A percentile compares a stretch with the other conserved stretches of the same genome.
Evolutionary conservation across 2,329 filamentous ascomycete genomes (phyloP).

Genomic region (Talaromyces sp.): DNA sequence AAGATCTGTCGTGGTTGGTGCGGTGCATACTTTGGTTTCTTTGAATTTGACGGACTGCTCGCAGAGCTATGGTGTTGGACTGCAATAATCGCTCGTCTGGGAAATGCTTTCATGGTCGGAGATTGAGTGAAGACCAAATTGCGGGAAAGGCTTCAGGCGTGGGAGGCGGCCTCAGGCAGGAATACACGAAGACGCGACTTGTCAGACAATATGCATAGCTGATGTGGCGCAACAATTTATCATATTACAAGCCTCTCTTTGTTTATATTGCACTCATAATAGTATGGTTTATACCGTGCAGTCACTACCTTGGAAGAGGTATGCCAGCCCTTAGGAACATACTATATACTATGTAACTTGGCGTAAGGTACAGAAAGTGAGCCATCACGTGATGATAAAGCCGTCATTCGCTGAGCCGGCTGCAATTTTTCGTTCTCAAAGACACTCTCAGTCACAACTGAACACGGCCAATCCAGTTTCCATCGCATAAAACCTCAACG

Average conservation of each 20-base stretch:
- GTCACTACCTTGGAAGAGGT: neutral
- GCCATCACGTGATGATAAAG: conserved; percentile 9
- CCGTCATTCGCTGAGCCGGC: conserved; percentile 16
- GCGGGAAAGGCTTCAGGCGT: neutral
- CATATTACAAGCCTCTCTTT: no score
- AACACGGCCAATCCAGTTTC: neutral
- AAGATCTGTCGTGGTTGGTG: conserved; percentile 1
- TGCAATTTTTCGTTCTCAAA: conserved; percentile 13
- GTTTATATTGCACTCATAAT: neutral
- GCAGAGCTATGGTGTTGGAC: neutral
- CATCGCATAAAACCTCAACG: conserved; percentile 2
- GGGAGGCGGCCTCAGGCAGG: neutral
- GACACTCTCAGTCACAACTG: neutral
- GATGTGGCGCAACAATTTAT: neutral
- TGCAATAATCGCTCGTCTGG: neutral
- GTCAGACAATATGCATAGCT: neutral
- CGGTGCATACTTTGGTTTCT: neutral
- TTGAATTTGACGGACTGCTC: neutral
- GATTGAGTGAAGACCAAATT: neutral
- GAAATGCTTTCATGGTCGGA: neutral
- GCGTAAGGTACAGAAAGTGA: neutral
- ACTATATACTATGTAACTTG: no score
- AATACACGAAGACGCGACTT: neutral
- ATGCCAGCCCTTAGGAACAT: neutral
- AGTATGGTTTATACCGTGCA: no score